Conservation (phyloP, 768 basidiomycete genomes). For the Gautieria morchelliformis region DNA sequence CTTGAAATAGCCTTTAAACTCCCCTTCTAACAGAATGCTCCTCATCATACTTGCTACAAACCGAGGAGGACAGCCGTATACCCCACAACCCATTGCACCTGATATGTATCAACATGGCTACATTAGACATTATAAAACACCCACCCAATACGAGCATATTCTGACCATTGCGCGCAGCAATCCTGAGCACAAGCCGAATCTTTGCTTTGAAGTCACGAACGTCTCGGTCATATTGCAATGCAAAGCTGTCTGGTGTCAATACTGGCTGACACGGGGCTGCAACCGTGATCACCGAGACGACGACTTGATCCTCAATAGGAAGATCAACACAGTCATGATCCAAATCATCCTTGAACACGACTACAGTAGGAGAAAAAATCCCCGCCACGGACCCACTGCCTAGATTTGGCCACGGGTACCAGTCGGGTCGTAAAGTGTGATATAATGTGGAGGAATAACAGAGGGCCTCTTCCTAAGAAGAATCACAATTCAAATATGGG, state of each 20-base stretch:
- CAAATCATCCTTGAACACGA: constrained; percentile 39
- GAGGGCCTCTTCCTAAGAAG: constrained; percentile 33
- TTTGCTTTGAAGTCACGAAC: constrained; percentile 32
- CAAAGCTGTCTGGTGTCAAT: constrained; percentile 21
- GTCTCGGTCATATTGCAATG: constrained; percentile 13
- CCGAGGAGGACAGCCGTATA: constrained; percentile 31
- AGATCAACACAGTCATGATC: constrained; percentile 32
- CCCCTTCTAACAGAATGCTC: constrained; percentile 27
- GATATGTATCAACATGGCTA: background rate
- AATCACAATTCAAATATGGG: constrained; percentile 6
- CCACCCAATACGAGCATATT: constrained; percentile 31
- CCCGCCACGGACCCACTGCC: constrained; percentile 32
- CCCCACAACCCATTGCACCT: constrained; percentile 40
- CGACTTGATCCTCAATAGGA: constrained; percentile 19
- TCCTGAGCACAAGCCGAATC: constrained; percentile 33
- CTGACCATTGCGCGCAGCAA: constrained; percentile 31
- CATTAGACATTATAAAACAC: background rate
- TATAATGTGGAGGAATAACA: constrained; percentile 41
- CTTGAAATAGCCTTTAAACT: constrained; percentile 35
- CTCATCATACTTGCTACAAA: constrained; percentile 36
- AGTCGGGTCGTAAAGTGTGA: constrained; percentile 27
- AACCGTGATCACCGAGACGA: constrained; percentile 38
- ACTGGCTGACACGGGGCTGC: constrained; percentile 28
- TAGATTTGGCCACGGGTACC: constrained; percentile 39
- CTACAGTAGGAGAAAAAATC: constrained; percentile 35